Base-by-base conservation (phyloP, 2,329 filamentous ascomycete genomes). In the Hyphodiscus sp. region DNA sequence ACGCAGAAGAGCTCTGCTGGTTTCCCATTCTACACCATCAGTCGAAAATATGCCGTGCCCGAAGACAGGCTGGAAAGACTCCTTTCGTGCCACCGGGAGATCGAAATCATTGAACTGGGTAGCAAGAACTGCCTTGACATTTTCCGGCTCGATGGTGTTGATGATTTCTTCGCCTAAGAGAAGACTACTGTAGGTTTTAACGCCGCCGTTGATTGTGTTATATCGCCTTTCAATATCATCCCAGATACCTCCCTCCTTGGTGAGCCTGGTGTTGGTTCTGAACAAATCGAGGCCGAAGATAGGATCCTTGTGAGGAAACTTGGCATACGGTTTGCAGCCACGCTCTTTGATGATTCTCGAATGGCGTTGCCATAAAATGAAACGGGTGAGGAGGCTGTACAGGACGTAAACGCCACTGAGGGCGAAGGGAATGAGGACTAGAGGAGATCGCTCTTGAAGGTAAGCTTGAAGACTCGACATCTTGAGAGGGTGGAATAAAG, bases 31-130 rank as follows among this genome's bases (percentile, higher is more conserved):
- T 30, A 69, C 64, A 1, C 76, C 77, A 50, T 80, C 76, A 0
- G 71, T 74, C 0, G 73, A 76, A 59, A 82, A 82, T 60, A 83
- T 82, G 44, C 77, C 77, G 55, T 80, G 71, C 2, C 79, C 79
- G 7, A 83, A 68, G 47, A 82, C 41, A 18, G 50, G 19, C 20
- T 45, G 10, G 38, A 50, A 30, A 29, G 41, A 2, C 5, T 44
- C 20, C 48, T 44, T 45, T n/a, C 58, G 59, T 55, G 49, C 50
- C 52, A 50, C 58, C 49, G 76, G 73, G 50, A 81, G 71, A 20
- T 72, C 73, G 53, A 76, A 84, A 55, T 81, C 75, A 53, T 76
- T 70, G 64, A 83, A 83, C 50, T 81, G 74, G 23, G 74, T 75
- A 0, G 80, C 76, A 13, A 85, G 69, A 3, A 82, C 63, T 0